Evolutionary conservation across 164 flowering plant species (phyloP), one percentile per base, ranked within the genome.

Genomic region (Malania oleifera): DNA sequence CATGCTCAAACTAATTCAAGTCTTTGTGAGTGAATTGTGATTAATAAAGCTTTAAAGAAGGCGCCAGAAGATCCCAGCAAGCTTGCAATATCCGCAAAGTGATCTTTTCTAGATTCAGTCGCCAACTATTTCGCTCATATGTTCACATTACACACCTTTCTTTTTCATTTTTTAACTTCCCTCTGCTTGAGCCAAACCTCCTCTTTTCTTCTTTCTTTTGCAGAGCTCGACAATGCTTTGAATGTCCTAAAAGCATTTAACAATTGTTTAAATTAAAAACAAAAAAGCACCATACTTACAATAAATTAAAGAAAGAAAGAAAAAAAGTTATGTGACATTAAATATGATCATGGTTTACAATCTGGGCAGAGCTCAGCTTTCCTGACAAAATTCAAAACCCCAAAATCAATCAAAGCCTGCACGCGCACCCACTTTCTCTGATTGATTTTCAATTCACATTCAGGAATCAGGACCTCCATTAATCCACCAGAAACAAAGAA

Each of bases 21-120:
- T n/a, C n/a, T n/a, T n/a, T n/a, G n/a, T n/a, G n/a, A n/a, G n/a
- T n/a, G n/a, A n/a, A n/a, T n/a, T n/a, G n/a, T n/a, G n/a, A n/a
- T n/a, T n/a, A n/a, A n/a, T n/a, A n/a, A n/a, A n/a, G n/a, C n/a
- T n/a, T n/a, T n/a, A n/a, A n/a, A n/a, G n/a, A n/a, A n/a, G n/a
- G n/a, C n/a, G n/a, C n/a, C n/a, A n/a, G n/a, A 55, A 55, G 29
- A n/a, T 24, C 24, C 29, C 37, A 22, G 45, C 18, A 67, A 41
- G 54, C 71, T 62, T 63, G 67, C 27, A 45, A 50, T 25, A 22
- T 17, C 67, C 31, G 49, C 63, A 62, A 62, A 62, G 71, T 24
- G 26, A 45, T 12, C 37, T 23, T 22, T 56, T 50, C 44, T 12
- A n/a, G 54, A 38, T 0, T 13, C 26, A 34, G 34, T 28, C 27